phyloP scores from a whole-genome alignment of 306 rosid genomes.

The Cucumis sativus region Cucumber_9930_V3 NC_026656.2:19419001-19419500 shows the following conservation, averaged over 20 bases:
- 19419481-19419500: too few species aligned
- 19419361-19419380: background rate
- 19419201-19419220: background rate
- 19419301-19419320: constrained; percentile 64
- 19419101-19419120: too few species aligned
- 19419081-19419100: too few species aligned
- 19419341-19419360: constrained; percentile 22
- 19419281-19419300: constrained; percentile 67
- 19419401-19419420: background rate
- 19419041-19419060: too few species aligned
- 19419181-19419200: background rate
- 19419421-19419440: too few species aligned
- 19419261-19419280: constrained; percentile 27
- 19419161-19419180: background rate
- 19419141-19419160: background rate
- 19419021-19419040: too few species aligned
- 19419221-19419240: background rate
- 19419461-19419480: too few species aligned
- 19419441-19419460: too few species aligned
- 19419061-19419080: too few species aligned
- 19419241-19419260: constrained; percentile 10
- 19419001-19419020: too few species aligned
- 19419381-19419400: background rate
- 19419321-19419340: constrained; percentile 65
- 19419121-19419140: background rate